Evolutionary conservation across 345 rosid species (phyloP), one percentile per base, ranked within the genome.

Genomic region (Lepidium didymum): DNA sequence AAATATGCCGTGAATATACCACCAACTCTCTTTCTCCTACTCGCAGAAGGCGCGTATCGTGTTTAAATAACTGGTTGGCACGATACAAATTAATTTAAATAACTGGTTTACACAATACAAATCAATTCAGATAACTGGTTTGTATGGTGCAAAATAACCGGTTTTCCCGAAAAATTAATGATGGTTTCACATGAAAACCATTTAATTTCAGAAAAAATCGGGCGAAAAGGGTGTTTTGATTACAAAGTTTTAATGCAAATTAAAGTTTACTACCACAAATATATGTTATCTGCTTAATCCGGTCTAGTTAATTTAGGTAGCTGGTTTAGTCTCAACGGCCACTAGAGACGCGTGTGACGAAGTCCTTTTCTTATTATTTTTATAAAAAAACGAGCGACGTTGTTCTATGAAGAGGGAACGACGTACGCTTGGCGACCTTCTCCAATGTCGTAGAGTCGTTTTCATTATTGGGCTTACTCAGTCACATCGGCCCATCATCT

Each of bases 1-100:
- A 7, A 38, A 57, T 57, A 57, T 58, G 49, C 63, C 33, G 63
- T 58, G 63, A 58, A 58, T 38, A 40, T 58, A 58, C 47, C 19
- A 57, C 62, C 62, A 21, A 37, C 62, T 38, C 47, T 38, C 47
- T 56, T 36, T 3, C 18, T 13, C 63, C 0, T 38, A 57, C 13
- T 57, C 63, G 47, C 63, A 38, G 1, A 25, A 21, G 47, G 5
- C 34, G 19, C 35, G 33, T 57, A 1, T 8, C 4, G 2, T 38
- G 61, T 0, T 40, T 37, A 37, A 4, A 56, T n/a, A n/a, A 6
- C 60, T 8, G 7, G 16, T 36, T 19, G 18, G 49, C 19, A 7
- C 21, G 3, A 45, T 46, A 10, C 29, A 1, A 46, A 4, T 4
- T 46, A 46, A 16, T 46, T 49, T 10, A 13, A 19, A 29, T 5